phyloP scores from a whole-genome alignment of 1,284 basidiomycete genomes.

The Cryptococcus sp. region DNA sequence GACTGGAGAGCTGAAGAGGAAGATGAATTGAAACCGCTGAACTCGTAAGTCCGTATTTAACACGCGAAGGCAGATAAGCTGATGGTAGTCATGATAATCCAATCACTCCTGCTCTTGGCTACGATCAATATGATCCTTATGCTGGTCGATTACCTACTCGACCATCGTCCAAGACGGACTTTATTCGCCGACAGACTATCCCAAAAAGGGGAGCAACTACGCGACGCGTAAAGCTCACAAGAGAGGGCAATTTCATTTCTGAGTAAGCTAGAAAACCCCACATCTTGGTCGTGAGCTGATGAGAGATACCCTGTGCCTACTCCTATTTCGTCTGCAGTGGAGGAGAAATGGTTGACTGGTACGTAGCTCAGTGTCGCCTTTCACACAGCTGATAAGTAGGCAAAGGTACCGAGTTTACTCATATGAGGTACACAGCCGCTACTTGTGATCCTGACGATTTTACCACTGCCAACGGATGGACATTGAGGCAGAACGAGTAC shows the following conservation, averaged over 20 bases:
- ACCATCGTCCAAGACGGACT: conserved; percentile 33
- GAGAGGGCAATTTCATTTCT: conserved; percentile 77
- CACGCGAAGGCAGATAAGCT: too few relatives aligned
- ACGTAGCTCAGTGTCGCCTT: conserved; percentile 4
- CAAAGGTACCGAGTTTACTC: conserved; percentile 80
- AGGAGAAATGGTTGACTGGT: conserved; percentile 65
- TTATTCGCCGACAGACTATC: conserved; percentile 71
- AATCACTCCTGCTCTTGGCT: conserved; percentile 8
- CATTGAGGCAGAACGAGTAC: conserved; percentile 77
- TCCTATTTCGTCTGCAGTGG: conserved; percentile 77
- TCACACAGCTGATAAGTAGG: conserved; percentile 28
- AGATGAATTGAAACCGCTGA: conserved; percentile 24
- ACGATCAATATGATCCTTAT: conserved; percentile 7
- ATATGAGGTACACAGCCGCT: conserved; percentile 89
- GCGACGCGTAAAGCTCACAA: conserved; percentile 82
- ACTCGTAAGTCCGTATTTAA: conserved; percentile 8
- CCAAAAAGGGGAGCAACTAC: conserved; percentile 76
- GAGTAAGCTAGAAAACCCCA: conserved; percentile 52
- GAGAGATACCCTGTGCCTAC: conserved; percentile 69
- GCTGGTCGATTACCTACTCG: conserved; percentile 2
- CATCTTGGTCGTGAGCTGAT: not conserved
- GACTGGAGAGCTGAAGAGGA: conserved; percentile 25
- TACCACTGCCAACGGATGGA: conserved; percentile 68
- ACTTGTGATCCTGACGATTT: conserved; percentile 76
- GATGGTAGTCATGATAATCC: not conserved